Percentiles rank a stretch among this genome's conserved stretches.
These are phyloP conservation scores for Sphenostylis stenocarpa DNA, from an alignment of 306 rosid species.

Conservation along the genomic window DNA sequence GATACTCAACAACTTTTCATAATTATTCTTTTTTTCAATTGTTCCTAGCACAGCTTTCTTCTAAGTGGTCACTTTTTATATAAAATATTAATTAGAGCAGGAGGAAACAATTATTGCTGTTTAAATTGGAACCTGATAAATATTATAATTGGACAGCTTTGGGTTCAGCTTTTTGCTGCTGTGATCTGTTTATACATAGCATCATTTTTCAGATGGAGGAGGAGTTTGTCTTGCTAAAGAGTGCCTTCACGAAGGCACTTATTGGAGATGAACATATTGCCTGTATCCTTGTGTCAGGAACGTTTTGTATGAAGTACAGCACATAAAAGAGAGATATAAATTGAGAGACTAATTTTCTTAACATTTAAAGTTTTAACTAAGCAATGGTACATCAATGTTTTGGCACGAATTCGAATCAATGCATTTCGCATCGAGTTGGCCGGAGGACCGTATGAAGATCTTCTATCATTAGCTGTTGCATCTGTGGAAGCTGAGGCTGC, in stretches of 20 bases:
- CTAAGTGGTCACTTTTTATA: background rate
- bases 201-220: slow-evolving; percentile 73
- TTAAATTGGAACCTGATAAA: slow-evolving; percentile 15
- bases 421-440: slow-evolving; percentile 84
- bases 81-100: slow-evolving; percentile 2
- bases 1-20: background rate
- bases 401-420: slow-evolving; percentile 83
- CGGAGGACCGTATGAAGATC: slow-evolving; percentile 70
- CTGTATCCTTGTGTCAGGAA: slow-evolving; percentile 66
- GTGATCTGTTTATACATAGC: slow-evolving; percentile 18
- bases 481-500: slow-evolving; percentile 79
- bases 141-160: slow-evolving; percentile 21
- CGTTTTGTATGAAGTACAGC: slow-evolving; percentile 27
- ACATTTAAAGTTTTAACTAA: slow-evolving; percentile 72
- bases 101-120: slow-evolving; percentile 10
- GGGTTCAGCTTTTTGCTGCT: slow-evolving; percentile 6
- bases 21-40: background rate
- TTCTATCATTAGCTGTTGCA: slow-evolving; percentile 68
- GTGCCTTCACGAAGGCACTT: slow-evolving; percentile 50
- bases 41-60: slow-evolving; percentile 7
- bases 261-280: slow-evolving; percentile 54
- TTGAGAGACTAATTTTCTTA: slow-evolving; percentile 45
- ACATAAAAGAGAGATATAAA: slow-evolving; percentile 11
- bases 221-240: slow-evolving; percentile 63
- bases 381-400: slow-evolving; percentile 70